Conservation (phyloP, 2,329 filamentous ascomycete genomes). For the Aulographum hederae region DNA sequence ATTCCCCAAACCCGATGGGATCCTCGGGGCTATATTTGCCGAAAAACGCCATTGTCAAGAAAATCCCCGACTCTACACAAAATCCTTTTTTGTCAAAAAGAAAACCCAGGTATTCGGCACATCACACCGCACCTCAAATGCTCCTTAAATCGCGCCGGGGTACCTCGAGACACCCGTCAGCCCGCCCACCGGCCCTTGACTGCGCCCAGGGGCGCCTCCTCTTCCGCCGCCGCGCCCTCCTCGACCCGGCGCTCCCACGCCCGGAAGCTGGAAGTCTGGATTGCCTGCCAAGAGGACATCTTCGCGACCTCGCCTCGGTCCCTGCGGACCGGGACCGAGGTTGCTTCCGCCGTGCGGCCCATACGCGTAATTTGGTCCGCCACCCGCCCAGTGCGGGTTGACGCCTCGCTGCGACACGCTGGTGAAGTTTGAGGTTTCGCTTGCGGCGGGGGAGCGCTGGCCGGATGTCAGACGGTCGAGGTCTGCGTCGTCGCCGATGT, state of each 20-base stretch:
- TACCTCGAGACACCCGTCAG: too few relatives aligned
- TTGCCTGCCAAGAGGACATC: constrained; percentile 64
- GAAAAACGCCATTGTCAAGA: too few relatives aligned
- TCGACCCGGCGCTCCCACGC: constrained; percentile 15
- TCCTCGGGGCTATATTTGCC: too few relatives aligned
- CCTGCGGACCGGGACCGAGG: constrained; percentile 27
- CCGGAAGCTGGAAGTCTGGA: constrained; percentile 66
- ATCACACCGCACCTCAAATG: too few relatives aligned
- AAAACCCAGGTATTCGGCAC: too few relatives aligned
- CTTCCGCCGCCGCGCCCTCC: constrained; percentile 13
- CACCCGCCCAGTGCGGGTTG: constrained; percentile 66
- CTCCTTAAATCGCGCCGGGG: too few relatives aligned
- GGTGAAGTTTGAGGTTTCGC: constrained; percentile 72
- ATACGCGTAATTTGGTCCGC: too few relatives aligned
- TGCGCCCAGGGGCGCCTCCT: too few relatives aligned
- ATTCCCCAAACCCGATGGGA: too few relatives aligned
- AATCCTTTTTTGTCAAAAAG: too few relatives aligned
- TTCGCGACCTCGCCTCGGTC: constrained; percentile 26
- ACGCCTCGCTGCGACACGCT: constrained; percentile 75
- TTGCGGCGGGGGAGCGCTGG: constrained; percentile 50
- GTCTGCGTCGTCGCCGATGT: constrained; percentile 24
- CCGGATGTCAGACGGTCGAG: constrained; percentile 48
- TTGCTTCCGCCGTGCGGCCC: constrained; percentile 22
- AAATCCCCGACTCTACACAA: too few relatives aligned
- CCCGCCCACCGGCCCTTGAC: too few relatives aligned